Conservation (phyloP, 768 basidiomycete species). For the Kwoniella dendrophila region DNA sequence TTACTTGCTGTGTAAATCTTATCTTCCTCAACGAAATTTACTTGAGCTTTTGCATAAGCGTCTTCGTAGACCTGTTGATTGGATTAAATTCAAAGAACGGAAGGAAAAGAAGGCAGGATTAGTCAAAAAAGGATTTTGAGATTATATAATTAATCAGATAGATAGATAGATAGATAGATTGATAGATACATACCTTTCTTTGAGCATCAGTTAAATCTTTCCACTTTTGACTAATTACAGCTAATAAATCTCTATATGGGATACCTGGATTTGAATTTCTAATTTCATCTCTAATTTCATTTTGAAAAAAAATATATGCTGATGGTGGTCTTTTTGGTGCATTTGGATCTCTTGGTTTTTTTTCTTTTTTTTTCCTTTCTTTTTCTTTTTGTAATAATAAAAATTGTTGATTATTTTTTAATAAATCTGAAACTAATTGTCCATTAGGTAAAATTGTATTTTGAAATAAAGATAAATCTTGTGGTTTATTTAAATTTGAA, state of each 20-base stretch:
- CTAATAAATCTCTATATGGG: conserved; percentile 71
- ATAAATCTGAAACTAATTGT: neutral
- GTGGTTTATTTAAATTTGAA: conserved; percentile 10
- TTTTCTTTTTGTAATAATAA: conserved; percentile 13
- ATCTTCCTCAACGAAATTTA: conserved; percentile 67
- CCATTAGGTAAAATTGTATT: conserved; percentile 8
- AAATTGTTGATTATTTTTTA: neutral
- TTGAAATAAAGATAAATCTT: conserved; percentile 19
- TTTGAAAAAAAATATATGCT: conserved; percentile 93
- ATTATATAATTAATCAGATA: neutral
- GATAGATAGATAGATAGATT: conserved; percentile 19
- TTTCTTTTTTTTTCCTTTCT: conserved; percentile 62
- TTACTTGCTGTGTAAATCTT: conserved; percentile 33
- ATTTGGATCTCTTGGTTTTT: conserved; percentile 81
- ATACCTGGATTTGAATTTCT: conserved; percentile 68
- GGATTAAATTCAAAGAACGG: neutral
- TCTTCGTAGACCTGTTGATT: conserved; percentile 62
- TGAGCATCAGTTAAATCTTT: conserved; percentile 66
- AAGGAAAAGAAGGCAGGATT: neutral
- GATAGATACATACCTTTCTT: conserved; percentile 67
- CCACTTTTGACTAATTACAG: conserved; percentile 76
- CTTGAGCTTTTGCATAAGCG: conserved; percentile 65
- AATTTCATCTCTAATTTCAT: conserved; percentile 76
- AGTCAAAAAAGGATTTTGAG: neutral
- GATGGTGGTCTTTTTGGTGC: conserved; percentile 92